These are phyloP conservation scores for Fusarium floridanum DNA, from an alignment of 2,329 filamentous ascomycete genomes.

Conservation along the genomic window DNA sequence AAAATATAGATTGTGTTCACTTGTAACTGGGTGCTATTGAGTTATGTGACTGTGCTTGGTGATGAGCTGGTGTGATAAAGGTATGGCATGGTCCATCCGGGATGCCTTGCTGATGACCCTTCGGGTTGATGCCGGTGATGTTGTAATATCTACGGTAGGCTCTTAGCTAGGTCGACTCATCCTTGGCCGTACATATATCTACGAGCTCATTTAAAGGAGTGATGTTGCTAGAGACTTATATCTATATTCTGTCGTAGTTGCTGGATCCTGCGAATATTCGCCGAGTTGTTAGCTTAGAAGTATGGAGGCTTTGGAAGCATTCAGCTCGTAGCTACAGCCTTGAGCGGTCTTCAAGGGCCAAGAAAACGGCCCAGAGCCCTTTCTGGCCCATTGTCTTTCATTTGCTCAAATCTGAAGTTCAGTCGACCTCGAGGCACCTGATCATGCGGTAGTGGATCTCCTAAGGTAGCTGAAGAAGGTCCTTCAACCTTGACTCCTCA, in stretches of 20 bases:
- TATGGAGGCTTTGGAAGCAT: background rate
- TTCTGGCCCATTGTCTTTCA: background rate
- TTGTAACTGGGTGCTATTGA: background rate
- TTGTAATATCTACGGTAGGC: no score
- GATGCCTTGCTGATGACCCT: background rate
- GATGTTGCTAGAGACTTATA: background rate
- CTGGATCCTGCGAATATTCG: background rate
- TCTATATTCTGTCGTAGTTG: background rate
- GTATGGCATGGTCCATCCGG: background rate
- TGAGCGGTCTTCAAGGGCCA: background rate
- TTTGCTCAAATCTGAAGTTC: background rate
- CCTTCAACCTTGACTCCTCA: no score
- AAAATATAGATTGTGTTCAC: conserved; percentile 37
- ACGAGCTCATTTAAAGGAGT: background rate
- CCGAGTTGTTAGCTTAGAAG: background rate
- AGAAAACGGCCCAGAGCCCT: background rate
- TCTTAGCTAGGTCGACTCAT: no score
- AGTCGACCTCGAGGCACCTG: background rate
- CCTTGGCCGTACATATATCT: no score
- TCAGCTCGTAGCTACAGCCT: background rate
- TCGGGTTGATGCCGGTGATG: background rate
- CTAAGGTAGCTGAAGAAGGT: no score
- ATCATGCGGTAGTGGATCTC: background rate
- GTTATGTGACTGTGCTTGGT: no score
- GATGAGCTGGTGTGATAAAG: background rate